These are phyloP conservation scores for Colletotrichum magnum DNA, from an alignment of 2,329 filamentous ascomycete species.

Conservation along the genomic window DNA sequence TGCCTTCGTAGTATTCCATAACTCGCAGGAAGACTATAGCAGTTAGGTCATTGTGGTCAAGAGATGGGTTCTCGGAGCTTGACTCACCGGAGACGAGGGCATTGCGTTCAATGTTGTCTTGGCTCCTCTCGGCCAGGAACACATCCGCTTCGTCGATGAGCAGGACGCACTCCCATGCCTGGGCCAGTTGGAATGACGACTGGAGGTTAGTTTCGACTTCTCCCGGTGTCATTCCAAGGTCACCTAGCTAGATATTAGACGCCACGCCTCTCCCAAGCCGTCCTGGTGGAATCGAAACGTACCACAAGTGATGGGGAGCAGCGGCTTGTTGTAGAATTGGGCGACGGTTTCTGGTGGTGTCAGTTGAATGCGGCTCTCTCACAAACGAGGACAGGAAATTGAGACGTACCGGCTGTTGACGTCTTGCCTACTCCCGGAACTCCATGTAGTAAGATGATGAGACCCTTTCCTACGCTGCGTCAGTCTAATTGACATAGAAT, in stretches of 20 bases:
- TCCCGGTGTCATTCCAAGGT: slow-evolving; percentile 2
- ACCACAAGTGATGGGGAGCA: slow-evolving; percentile 64
- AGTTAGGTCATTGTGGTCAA: neutral
- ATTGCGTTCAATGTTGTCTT: slow-evolving; percentile 49
- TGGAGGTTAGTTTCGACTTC: slow-evolving; percentile 29
- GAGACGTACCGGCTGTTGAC: slow-evolving; percentile 52
- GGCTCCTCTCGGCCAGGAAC: slow-evolving; percentile 77
- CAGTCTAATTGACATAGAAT: neutral
- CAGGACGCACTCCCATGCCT: slow-evolving; percentile 38
- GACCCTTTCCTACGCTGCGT: slow-evolving; percentile 45
- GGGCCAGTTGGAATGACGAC: slow-evolving; percentile 8
- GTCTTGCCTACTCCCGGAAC: slow-evolving; percentile 66
- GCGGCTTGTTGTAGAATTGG: slow-evolving; percentile 29
- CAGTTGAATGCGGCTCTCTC: neutral
- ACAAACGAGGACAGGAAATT: neutral
- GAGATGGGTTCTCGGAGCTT: neutral
- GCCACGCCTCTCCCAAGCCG: slow-evolving; percentile 56
- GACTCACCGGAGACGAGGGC: slow-evolving; percentile 23
- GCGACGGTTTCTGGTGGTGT: slow-evolving; percentile 16
- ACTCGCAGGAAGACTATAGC: slow-evolving; percentile 58
- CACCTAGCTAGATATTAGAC: slow-evolving; percentile 50
- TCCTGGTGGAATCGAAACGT: slow-evolving; percentile 59
- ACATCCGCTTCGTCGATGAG: slow-evolving; percentile 30
- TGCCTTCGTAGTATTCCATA: slow-evolving; percentile 65
- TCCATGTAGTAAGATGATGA: slow-evolving; percentile 62